Conservation (phyloP, 192 early-diverging fungal species). For the Phlyctochytrium arcticum region DNA sequence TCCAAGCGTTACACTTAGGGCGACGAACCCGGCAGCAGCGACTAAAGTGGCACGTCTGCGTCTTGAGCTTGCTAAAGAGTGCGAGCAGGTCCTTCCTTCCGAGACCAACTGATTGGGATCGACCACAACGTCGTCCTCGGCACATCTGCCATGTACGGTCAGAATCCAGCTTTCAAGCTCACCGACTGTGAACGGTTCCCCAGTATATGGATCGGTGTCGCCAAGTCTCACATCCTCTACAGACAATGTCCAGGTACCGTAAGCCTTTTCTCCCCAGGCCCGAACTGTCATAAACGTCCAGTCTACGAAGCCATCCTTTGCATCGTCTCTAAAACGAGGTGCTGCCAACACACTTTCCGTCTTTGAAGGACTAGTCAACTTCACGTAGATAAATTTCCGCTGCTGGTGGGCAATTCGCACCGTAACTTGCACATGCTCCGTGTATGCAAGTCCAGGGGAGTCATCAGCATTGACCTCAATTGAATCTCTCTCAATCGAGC, state of each 20-base stretch:
- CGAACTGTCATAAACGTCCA: conserved; percentile 57
- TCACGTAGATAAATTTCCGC: conserved; percentile 35
- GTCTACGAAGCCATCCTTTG: conserved; percentile 38
- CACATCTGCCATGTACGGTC: conserved; percentile 25
- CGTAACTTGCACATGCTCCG: conserved; percentile 85
- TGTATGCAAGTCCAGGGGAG: conserved; percentile 38
- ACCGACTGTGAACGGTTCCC: conserved; percentile 7
- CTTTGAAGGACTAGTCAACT: conserved; percentile 31
- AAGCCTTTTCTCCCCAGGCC: conserved; percentile 44
- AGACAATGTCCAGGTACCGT: conserved; percentile 41
- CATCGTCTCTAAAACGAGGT: conserved; percentile 33
- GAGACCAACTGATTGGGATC: conserved; percentile 10
- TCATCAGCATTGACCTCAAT: conserved; percentile 44
- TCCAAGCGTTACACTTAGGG: no score
- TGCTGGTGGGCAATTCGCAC: conserved; percentile 69
- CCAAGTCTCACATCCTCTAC: conserved; percentile 29
- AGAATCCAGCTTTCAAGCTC: conserved; percentile 27
- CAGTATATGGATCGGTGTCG: conserved; percentile 13
- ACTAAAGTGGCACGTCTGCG: no score
- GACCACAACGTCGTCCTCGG: conserved; percentile 16
- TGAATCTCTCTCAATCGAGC: not conserved
- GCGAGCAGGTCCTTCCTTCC: conserved; percentile 16
- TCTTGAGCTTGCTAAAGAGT: conserved; percentile 1
- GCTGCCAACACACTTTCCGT: conserved; percentile 45
- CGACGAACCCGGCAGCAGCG: no score